Evolutionary conservation across 257 asterid species (phyloP), one percentile per base, ranked within the genome.

Genomic region (Catharanthus roseus): DNA sequence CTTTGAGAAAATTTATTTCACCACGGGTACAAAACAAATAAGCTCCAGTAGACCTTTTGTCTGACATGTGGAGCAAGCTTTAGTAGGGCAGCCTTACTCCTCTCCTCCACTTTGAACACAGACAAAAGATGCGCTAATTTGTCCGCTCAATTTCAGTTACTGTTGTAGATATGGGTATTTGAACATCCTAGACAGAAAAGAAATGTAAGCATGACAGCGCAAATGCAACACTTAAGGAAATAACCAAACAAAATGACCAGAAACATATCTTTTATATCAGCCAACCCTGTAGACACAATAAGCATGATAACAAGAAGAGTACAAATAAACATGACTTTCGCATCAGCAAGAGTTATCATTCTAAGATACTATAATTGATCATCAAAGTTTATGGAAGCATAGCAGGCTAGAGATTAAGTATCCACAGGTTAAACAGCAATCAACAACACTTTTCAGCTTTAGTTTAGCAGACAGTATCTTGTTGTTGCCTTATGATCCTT

Each of bases 1-100:
- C 57, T 69, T 39, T 31, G 34, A 67, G 74, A 34, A 63, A n/a
- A 45, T 64, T 55, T 62, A 47, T 56, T 77, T 76, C 69, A 19
- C 60, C 70, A 60, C 49, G 60, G 72, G 63, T 50, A 68, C 76
- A 41, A 78, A 41, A 39, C 18, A 57, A 34, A 62, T 65, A 18
- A 23, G 44, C 50, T 61, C 70, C 73, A 65, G 71, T 34, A 51
- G 76, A 69, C 67, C 70, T 66, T 57, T 29, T 50, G 69, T 70
- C 75, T 15, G 72, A 71, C 68, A 54, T 72, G 77, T 80, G 74
- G 75, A 62, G 80, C 77, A 77, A 71, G n/a, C 49, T 65, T 65
- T 68, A 10, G 77, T 47, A 72, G 71, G 69, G 57, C 36, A 45
- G 60, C 44, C n/a, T 74, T 41, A n/a, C n/a, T n/a, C n/a, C 49